Evolutionary conservation across 306 rosid species (phyloP), one percentile per base, ranked within the genome.

Genomic region (Citrullus colocynthis): DNA sequence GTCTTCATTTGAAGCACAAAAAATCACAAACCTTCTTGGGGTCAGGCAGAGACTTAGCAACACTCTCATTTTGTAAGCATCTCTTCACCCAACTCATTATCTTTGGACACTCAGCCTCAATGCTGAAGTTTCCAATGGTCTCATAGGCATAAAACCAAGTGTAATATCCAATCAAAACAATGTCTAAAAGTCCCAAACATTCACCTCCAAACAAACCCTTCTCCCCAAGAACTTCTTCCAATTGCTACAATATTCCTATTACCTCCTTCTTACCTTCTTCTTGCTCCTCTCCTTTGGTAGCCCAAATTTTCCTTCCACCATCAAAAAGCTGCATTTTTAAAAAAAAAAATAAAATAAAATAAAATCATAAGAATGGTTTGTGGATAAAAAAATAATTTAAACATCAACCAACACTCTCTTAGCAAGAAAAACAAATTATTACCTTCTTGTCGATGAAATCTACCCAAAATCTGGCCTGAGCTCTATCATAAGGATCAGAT

Each of bases 381-480:
- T 24, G 28, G 11, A 48, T 4, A 48, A 11, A 48, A 48, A 15
- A 48, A 48, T 11, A 48, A 11, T 10, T 1, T 48, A 48, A 48
- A 48, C 10, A 41, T 6, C 9, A 41, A 41, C 7, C 13, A 48
- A 48, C 52, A 48, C 52, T 48, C 11, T 11, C 51, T 2, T 48
- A 48, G 54, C 54, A 48, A 13, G 9, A 3, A 52, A 63, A 6
- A 48, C 14, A 6, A 17, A 79, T 3, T 32, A 9, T 0, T 6
- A 77, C 87, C 88, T 83, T 84, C 48, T 70, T 84, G 55, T 84
- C 86, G 30, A 83, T 81, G 48, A 21, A 84, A 13, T 84, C 83
- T 52, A 83, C 87, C 89, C 81, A 84, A 57, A 84, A 84, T 36
- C 85, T 81, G 13, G 83, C 85, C 6, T 84, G 84, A 52, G 88